Base-by-base conservation (phyloP, 352 stramenopile species). In the Phytopythium cucurbitacearum region DNA sequence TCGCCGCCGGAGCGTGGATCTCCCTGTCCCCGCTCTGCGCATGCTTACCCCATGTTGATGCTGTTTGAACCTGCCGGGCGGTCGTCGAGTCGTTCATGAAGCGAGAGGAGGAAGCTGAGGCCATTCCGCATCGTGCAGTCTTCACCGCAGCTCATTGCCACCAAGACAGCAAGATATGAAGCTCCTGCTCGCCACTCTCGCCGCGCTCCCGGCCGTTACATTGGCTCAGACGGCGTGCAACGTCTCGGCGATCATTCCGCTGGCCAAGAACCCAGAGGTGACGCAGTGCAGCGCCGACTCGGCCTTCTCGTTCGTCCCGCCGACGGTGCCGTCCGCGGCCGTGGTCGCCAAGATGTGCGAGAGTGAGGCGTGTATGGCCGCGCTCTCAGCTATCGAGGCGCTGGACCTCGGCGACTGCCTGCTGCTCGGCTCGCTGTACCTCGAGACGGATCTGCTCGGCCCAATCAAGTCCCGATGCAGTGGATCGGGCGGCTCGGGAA, bases 401-500 rank as follows among this genome's bases (percentile, higher is more conserved):
- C 55, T 70, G 5, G 53, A 52, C 3, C 56, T 75, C 3, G 66
- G 66, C 16, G 62, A 74, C 56, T 71, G 66, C 62, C 52, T 51
- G 40, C 39, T 69, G 37, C 39, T 67, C 6, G 53, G 54, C 16
- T 40, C 57, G 10, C 40, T 66, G 12, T 10, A 56, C 7, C 41
- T 72, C 28, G 48, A 66, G 46, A 60, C 48, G 9, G 52, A 69
- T 37, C 40, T 72, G 32, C 47, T 71, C 42, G 44, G 33, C 33
- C 62, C 62, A 1, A 60, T 59, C 38, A 37, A 32, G 3, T 28
- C 44, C 3, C 34, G 39, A 10, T 70, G 58, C 11, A 44, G 42
- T 12, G 12, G 32, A 1, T 35, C 35, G 1, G 37, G 32, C 11
- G 44, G 44, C 44, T 50, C 44, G 44, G 33, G 48, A 35, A 44